Evolutionary conservation across 2,329 filamentous ascomycete species (phyloP).

Genomic region (Aspergillus uvarum): DNA sequence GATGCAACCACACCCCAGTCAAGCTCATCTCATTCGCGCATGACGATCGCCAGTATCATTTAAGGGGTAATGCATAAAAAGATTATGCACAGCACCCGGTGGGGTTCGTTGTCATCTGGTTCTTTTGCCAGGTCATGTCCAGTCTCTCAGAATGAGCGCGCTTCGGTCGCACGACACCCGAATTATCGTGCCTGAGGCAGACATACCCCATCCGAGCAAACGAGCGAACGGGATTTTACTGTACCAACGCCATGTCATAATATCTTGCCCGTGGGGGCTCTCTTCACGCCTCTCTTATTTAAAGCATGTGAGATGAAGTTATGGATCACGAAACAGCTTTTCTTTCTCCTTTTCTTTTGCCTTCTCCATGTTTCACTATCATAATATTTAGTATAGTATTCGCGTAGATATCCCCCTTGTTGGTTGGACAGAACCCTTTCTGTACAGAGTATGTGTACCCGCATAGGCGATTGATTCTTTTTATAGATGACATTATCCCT

Average conservation of each 20-base stretch:
- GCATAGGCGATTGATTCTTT: neutral
- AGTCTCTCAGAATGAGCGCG: neutral
- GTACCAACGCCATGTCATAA: neutral
- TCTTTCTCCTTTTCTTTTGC: neutral
- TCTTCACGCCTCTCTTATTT: neutral
- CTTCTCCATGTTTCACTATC: neutral
- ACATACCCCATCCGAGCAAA: neutral
- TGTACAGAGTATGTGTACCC: neutral
- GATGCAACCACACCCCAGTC: slow-evolving; percentile 28
- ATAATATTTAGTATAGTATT: neutral
- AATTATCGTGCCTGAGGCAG: neutral
- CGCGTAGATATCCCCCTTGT: neutral
- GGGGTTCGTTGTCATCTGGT: no score
- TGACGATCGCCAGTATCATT: slow-evolving; percentile 50
- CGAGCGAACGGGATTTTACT: neutral
- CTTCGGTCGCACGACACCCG: neutral
- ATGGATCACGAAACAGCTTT: slow-evolving; percentile 21
- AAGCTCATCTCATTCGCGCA: slow-evolving; percentile 40
- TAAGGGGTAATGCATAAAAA: slow-evolving; percentile 20
- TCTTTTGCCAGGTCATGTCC: no score
- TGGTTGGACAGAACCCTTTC: neutral
- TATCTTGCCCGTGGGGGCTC: neutral
- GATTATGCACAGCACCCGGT: no score
- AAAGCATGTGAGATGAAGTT: slow-evolving; percentile 12
- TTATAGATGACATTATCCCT: no score